Evolutionary conservation across 306 rosid genomes (phyloP), one percentile per base, ranked within the genome.

Genomic region (Vigna reflexopilosa): DNA sequence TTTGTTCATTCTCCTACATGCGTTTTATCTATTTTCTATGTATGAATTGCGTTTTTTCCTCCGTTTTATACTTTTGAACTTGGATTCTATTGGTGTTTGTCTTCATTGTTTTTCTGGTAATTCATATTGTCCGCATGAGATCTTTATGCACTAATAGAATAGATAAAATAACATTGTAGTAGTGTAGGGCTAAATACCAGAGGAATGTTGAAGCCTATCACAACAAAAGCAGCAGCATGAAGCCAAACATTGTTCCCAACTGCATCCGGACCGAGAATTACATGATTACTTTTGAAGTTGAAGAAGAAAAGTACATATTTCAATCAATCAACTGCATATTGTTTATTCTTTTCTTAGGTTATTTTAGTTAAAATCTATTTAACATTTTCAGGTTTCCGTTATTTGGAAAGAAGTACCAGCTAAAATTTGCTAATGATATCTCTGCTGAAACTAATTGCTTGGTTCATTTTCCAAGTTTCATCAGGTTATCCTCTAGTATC

Each of bases 171-270:
- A 80, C 77, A 58, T 40, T 51, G 50, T 72, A 50, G 55, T 15
- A 26, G 24, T 82, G 9, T 71, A 95, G 98, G 99, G 98, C 98
- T 67, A 93, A 95, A 87, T 95, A 95, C 84, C 99, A 95, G 89
- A 95, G 90, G 92, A 95, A 93, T 80, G 98, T 91, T 64, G 99
- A 95, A 93, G 97, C 99, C 40, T 91, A 86, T 82, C 99, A 95
- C 86, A 95, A 92, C 85, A 95, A 85, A 81, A 80, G 93, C 81
- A 84, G 88, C 73, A 83, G 93, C 86, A 88, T 95, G 97, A 95
- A 95, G 91, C 97, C 93, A 20, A 93, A 93, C 86, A 89, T 93
- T 81, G 99, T 95, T 76, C 99, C 99, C 77, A 95, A 93, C 77
- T 95, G 99, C 87, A 95, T 95, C 80, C 90, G 99, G 83, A 91